Evolutionary conservation across 1,284 basidiomycete genomes (phyloP), one percentile per base, ranked within the genome.

Genomic region (Grifola frondosa): DNA sequence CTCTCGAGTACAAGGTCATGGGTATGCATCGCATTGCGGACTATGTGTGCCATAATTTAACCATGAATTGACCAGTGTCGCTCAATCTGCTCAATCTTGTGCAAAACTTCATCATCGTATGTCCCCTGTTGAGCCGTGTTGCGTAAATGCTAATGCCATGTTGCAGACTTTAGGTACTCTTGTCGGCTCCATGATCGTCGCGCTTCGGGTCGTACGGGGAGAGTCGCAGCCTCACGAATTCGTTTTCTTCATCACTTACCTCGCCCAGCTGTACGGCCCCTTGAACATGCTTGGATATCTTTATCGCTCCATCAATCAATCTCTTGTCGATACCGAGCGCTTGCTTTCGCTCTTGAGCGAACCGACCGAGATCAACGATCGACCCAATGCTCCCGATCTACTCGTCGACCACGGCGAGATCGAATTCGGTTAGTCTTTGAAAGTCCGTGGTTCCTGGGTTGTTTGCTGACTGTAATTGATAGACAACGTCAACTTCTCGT

Each of bases 401-500:
- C 67, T 83, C 34, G 77, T 91, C n/a, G 69, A 78, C 21, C 70
- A 82, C 45, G 80, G 92, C 9, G 84, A 85, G 58, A 87, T 97
- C 59, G 89, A 89, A 59, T 96, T 97, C 62, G 82, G 87, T 88
- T 47, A 36, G 74, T 64, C 25, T n/a, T 30, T 19, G 28, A 16
- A 20, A 6, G 20, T 11, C 12, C 10, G n/a, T 13, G 4, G 5
- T 13, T 17, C 3, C 50, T 30, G 45, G 39, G 30, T 25, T 21
- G 37, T 16, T 36, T 13, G 15, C 39, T 49, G 21, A 45, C 36
- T 19, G 19, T 17, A 11, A 33, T 22, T 31, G 39, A 24, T 50
- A 90, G 87, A 88, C 12, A 81, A 90, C 48, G 88, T 91, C 49
- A 78, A 66, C 56, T 91, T 93, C 67, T 84, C 84, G 7, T 96